phyloP scores from a whole-genome alignment of 2,329 filamentous ascomycete genomes.

The Pseudopyricularia javanii region DNA sequence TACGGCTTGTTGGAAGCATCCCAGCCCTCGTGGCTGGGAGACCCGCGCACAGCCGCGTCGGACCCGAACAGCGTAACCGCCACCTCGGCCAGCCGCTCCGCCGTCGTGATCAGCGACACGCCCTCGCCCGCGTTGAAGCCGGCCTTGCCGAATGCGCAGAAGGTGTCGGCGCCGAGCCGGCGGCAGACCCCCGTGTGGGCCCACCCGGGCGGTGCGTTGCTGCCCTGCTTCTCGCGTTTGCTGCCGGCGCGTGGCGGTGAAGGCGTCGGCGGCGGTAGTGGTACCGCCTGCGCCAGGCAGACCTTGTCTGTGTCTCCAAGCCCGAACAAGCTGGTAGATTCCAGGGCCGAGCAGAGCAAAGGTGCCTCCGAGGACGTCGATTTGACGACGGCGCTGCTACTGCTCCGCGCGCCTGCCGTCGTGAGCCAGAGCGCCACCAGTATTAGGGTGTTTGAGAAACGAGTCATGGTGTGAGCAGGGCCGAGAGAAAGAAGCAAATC shows the following conservation, averaged over 20 bases:
- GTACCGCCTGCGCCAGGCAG: too few species aligned
- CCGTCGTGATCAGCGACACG: slow-evolving; percentile 16
- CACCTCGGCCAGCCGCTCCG: slow-evolving; percentile 9
- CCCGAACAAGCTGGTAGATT: not conserved
- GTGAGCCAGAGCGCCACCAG: not conserved
- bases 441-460: not conserved
- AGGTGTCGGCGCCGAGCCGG: slow-evolving; percentile 4
- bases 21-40: slow-evolving; percentile 12
- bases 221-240: too few species aligned
- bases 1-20: slow-evolving; percentile 6
- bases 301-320: not conserved
- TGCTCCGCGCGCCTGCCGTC: not conserved
- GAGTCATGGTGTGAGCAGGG: not conserved
- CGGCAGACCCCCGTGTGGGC: not conserved
- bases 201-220: not conserved
- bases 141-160: slow-evolving; percentile 14
- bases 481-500: too few species aligned
- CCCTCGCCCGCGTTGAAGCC: slow-evolving; percentile 13
- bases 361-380: too few species aligned
- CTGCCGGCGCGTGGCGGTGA: too few species aligned
- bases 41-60: not conserved
- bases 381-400: too few species aligned
- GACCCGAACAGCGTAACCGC: slow-evolving; percentile 4
- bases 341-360: not conserved
- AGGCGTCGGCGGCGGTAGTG: too few species aligned